phyloP scores from a whole-genome alignment of 31 red algal species.

The Asparagopsis taxiformis region DNA sequence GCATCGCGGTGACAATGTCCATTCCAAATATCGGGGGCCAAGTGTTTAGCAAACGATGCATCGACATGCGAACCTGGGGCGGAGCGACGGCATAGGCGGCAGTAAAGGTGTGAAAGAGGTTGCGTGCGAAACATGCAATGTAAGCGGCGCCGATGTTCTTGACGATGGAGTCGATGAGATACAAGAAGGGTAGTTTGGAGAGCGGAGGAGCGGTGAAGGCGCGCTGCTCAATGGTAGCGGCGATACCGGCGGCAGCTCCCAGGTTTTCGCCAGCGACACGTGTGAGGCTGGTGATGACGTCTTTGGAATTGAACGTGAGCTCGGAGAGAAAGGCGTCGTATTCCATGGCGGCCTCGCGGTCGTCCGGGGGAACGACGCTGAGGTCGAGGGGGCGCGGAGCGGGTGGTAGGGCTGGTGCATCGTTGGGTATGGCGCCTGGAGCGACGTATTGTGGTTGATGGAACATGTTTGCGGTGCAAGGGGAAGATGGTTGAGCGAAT shows the following conservation, averaged over 20 bases:
- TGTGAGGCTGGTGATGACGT: conserved; percentile 77
- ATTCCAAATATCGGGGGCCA: conserved; percentile 74
- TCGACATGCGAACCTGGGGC: conserved; percentile 35
- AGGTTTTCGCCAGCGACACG: conserved; percentile 79
- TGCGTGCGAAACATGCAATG: conserved; percentile 36
- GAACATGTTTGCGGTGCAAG: conserved; percentile 3
- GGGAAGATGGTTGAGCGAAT: background rate
- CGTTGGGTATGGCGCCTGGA: conserved; percentile 5
- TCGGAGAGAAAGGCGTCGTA: conserved; percentile 79
- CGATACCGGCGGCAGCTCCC: conserved; percentile 44
- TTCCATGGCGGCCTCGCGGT: conserved; percentile 64
- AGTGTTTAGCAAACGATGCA: conserved; percentile 71
- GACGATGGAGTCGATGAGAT: conserved; percentile 88
- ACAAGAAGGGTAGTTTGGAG: conserved; percentile 80
- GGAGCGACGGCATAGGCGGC: conserved; percentile 37
- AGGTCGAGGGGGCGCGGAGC: conserved; percentile 23
- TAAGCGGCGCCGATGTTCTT: conserved; percentile 85
- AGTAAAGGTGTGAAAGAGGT: conserved; percentile 60
- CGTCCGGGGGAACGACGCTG: conserved; percentile 16
- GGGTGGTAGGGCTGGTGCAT: conserved; percentile 1
- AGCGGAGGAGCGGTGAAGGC: conserved; percentile 35
- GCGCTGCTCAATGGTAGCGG: conserved; percentile 66
- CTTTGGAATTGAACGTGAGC: conserved; percentile 89
- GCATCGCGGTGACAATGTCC: conserved; percentile 49
- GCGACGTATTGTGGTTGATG: conserved; percentile 16